These are phyloP conservation scores for Trichoderma sp. DNA, from an alignment of 2,329 filamentous ascomycete genomes.

Conservation along the genomic window DNA sequence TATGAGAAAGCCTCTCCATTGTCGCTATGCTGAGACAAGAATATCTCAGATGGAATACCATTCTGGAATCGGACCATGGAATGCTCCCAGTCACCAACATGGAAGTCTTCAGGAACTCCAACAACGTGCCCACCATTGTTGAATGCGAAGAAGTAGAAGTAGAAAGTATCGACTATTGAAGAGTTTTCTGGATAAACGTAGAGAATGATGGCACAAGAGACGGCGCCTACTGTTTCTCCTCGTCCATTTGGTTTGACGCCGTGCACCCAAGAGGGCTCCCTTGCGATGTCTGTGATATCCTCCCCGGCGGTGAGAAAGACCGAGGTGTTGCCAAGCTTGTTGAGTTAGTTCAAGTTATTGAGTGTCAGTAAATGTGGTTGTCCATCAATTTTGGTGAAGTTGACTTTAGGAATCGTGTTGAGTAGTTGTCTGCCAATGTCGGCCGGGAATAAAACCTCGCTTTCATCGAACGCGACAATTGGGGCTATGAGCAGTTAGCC, in stretches of 20 bases:
- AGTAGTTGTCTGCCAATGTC: background rate
- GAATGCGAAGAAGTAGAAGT: background rate
- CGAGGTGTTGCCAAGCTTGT: background rate
- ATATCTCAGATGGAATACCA: background rate
- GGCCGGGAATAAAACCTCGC: background rate
- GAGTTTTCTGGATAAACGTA: background rate
- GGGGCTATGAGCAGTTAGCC: background rate
- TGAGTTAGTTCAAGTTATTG: conserved; percentile 1
- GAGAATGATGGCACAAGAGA: background rate
- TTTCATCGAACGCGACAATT: background rate
- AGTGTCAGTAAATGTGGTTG: background rate
- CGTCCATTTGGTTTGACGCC: background rate
- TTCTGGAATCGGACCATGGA: background rate
- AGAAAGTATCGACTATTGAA: background rate
- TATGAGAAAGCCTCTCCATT: background rate
- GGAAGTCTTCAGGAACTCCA: background rate
- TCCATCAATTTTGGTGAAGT: background rate
- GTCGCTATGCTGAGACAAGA: background rate
- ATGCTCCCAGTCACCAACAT: conserved; percentile 4
- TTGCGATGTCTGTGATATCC: background rate
- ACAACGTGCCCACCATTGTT: background rate
- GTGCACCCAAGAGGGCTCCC: background rate
- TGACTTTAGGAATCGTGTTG: background rate
- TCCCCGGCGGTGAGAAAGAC: background rate
- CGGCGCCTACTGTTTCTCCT: background rate